Base-by-base conservation (phyloP, 2,329 filamentous ascomycete genomes). In the Lasiodiplodia gonubiensis region DNA sequence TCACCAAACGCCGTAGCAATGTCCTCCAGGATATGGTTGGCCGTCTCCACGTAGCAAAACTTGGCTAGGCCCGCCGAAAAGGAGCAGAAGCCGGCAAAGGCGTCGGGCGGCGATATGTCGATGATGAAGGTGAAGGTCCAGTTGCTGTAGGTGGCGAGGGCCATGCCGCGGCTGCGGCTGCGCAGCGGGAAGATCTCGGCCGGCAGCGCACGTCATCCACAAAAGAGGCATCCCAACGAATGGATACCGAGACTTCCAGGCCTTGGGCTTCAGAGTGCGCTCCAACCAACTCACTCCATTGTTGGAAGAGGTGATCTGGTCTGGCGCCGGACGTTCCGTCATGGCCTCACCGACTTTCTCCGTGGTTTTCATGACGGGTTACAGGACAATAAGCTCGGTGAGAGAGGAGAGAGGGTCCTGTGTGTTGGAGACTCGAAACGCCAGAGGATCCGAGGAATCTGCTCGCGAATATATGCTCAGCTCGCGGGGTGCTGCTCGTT, bases 61-160 rank as follows among this genome's bases (percentile, higher is more conserved):
- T 78, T 79, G 16, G 77, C 75, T 39, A 79, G 70, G 27, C 74
- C 66, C 2, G 73, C 74, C 23, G 74, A 72, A n/a, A 74, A 70
- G 51, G 77, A 70, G 68, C 74, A 76, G 71, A 77, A 80, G 16
- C 71, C 76, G 4, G 69, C 70, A 2, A 76, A 68, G 5, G 68
- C 68, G 30, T 59, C 63, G 2, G 63, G 65, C 23, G 67, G 54
- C 80, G 92, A 91, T 80, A 93, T 92, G 18, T 39, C 42, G 48
- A 70, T 69, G 12, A 73, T 27, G 63, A 75, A 75, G 67, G 74
- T 74, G 60, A 69, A 75, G 6, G 71, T 65, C 76, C 76, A 78
- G 69, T 78, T 78, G 37, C 71, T 72, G 7, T 75, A 74, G 3
- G 75, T 78, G 21, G 76, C 75, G 7, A 68, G 46, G 8, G 77